Evolutionary conservation across 257 asterid genomes (phyloP).

Genomic region (Echites panduratus): DNA sequence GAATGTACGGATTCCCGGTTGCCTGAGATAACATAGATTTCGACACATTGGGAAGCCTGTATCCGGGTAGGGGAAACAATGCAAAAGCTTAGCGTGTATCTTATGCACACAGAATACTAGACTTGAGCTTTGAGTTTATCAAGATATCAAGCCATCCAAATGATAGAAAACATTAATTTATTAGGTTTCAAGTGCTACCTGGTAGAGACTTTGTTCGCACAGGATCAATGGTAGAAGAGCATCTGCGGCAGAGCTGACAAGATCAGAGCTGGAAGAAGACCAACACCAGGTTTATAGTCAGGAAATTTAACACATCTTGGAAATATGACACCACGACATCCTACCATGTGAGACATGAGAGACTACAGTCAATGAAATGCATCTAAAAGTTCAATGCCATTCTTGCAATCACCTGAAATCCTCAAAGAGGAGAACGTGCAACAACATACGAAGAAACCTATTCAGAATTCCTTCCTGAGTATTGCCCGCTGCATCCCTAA

Average conservation of each 20-base stretch:
- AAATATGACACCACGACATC: not conserved
- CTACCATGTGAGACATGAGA: not conserved
- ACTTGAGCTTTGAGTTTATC: not conserved
- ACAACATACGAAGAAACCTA: slow-evolving; percentile 64
- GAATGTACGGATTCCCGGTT: not conserved
- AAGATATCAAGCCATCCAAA: not conserved
- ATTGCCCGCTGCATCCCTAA: slow-evolving; percentile 57
- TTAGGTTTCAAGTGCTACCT: slow-evolving; percentile 39
- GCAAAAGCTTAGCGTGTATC: not conserved
- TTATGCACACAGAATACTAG: too few species aligned
- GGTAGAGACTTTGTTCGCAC: slow-evolving; percentile 81
- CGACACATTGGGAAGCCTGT: slow-evolving; percentile 1
- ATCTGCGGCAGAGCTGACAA: slow-evolving; percentile 85
- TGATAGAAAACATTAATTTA: not conserved
- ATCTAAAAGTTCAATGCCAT: slow-evolving; percentile 2
- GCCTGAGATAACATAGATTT: not conserved
- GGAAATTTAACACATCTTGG: too few species aligned
- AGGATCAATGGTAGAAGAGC: slow-evolving; percentile 87
- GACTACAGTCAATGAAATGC: not conserved
- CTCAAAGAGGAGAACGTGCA: slow-evolving; percentile 83
- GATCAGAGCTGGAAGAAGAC: slow-evolving; percentile 63
- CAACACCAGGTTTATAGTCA: slow-evolving; percentile 16
- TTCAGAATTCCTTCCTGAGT: slow-evolving; percentile 75
- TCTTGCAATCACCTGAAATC: slow-evolving; percentile 63
- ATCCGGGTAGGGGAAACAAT: not conserved